These are phyloP conservation scores for Phialophora macrospora DNA, from an alignment of 2,329 filamentous ascomycete genomes.

Conservation along the genomic window DNA sequence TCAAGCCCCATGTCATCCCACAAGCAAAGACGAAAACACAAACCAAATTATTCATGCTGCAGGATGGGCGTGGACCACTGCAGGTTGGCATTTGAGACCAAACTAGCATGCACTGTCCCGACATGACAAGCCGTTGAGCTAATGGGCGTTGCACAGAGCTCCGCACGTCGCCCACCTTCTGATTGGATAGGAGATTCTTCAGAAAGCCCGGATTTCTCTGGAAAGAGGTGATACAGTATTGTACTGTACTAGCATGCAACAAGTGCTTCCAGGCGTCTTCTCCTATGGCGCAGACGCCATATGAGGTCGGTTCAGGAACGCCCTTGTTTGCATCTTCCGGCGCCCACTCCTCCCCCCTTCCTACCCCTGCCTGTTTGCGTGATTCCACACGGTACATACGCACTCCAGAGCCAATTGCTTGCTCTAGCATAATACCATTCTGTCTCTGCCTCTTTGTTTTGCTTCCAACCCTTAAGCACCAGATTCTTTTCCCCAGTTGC, in stretches of 20 bases:
- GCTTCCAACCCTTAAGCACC: conserved; percentile 11
- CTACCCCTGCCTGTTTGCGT: conserved; percentile 39
- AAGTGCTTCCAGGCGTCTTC: conserved; percentile 23
- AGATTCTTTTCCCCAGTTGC: not conserved
- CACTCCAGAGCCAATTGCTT: conserved; percentile 23
- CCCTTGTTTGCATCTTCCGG: conserved; percentile 37
- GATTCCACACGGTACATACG: conserved; percentile 19
- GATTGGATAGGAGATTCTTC: conserved; percentile 27
- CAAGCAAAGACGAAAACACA: conserved; percentile 24
- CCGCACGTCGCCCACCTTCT: conserved; percentile 20
- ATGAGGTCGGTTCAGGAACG: conserved; percentile 31
- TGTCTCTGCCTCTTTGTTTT: conserved; percentile 20
- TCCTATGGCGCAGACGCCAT: conserved; percentile 19
- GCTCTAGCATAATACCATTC: conserved; percentile 27
- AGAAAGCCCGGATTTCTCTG: conserved; percentile 26
- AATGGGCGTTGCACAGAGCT: conserved; percentile 26
- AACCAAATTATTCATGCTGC: conserved; percentile 26
- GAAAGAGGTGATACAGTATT: conserved; percentile 30
- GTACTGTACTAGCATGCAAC: conserved; percentile 29
- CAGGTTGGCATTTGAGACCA: conserved; percentile 36
- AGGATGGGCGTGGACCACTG: conserved; percentile 27
- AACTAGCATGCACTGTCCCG: conserved; percentile 29
- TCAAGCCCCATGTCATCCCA: conserved; percentile 12
- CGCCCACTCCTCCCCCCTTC: conserved; percentile 17
- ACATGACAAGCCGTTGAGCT: conserved; percentile 31